A percentile compares a stretch with the other conserved stretches of the same genome.
Evolutionary conservation across 495 filamentous ascomycete species (phyloP).

Genomic region (Xanthoparmelia taractica): DNA sequence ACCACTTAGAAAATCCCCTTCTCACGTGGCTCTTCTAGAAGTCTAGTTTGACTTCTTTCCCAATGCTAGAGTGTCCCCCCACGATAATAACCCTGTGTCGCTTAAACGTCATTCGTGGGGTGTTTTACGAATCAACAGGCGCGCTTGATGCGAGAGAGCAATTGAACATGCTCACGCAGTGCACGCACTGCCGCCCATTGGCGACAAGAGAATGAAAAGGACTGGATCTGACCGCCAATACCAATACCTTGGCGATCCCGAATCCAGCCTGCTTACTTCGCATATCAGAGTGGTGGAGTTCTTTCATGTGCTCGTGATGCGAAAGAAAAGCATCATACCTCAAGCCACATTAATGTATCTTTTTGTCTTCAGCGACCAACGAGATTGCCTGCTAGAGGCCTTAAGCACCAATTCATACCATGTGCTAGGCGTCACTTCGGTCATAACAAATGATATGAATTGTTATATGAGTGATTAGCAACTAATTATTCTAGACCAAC

Average conservation of each 20-base stretch:
- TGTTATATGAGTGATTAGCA: background rate
- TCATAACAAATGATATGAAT: background rate
- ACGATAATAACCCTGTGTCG: background rate
- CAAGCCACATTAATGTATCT: background rate
- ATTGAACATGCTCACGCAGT: too few relatives aligned
- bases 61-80: background rate
- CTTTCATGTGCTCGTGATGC: background rate
- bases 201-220: slow-evolving; percentile 1
- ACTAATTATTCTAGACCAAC: too few relatives aligned
- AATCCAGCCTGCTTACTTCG: background rate
- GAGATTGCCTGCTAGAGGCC: background rate
- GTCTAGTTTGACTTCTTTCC: background rate
- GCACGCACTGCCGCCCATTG: background rate
- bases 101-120: background rate
- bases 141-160: background rate
- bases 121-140: background rate
- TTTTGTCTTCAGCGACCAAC: background rate
- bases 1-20: background rate
- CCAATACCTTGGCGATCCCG: background rate
- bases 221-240: background rate
- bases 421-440: background rate
- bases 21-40: background rate
- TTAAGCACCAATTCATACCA: background rate
- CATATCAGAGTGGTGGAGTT: background rate
- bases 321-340: background rate